Conservation (phyloP, 139 green algal genomes). For the Asterochloris erici region DNA sequence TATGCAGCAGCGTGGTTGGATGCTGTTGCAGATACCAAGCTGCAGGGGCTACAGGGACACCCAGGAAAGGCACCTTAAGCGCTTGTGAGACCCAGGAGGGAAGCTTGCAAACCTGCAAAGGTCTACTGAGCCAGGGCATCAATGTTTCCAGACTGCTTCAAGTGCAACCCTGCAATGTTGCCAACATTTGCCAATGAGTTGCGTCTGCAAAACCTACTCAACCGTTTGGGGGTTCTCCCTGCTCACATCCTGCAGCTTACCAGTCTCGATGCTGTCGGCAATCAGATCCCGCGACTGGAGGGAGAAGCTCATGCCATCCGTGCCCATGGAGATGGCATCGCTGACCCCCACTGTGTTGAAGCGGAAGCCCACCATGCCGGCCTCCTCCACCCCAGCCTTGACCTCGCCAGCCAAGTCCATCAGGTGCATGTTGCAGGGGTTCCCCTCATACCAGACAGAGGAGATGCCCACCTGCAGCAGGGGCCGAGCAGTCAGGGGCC, state of each 20-base stretch:
- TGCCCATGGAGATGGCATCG: slow-evolving; percentile 98
- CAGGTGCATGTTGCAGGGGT: slow-evolving; percentile 99
- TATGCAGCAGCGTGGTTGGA: too few relatives aligned
- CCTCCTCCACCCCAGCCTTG: slow-evolving; percentile 83
- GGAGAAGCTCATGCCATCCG: slow-evolving; percentile 95
- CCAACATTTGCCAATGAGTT: too few relatives aligned
- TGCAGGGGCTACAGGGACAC: too few relatives aligned
- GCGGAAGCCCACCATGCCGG: slow-evolving; percentile 86
- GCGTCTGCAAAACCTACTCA: too few relatives aligned
- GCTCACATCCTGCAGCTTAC: slow-evolving; percentile 58
- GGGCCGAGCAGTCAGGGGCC: not conserved
- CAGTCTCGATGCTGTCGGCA: slow-evolving; percentile 95
- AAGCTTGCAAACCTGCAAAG: too few relatives aligned
- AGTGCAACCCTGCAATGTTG: too few relatives aligned
- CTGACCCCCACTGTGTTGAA: slow-evolving; percentile 95
- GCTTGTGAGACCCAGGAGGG: too few relatives aligned
- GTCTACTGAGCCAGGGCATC: too few relatives aligned
- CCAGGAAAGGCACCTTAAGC: too few relatives aligned
- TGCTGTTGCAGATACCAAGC: too few relatives aligned
- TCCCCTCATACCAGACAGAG: slow-evolving; percentile 98
- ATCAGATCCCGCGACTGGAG: slow-evolving; percentile 90
- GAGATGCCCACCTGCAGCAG: slow-evolving; percentile 81
- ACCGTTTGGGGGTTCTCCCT: too few relatives aligned
- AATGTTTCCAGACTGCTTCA: too few relatives aligned
- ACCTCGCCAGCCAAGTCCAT: slow-evolving; percentile 89